Evolutionary conservation across 768 basidiomycete species (phyloP).

Genomic region (Mycena filopes): DNA sequence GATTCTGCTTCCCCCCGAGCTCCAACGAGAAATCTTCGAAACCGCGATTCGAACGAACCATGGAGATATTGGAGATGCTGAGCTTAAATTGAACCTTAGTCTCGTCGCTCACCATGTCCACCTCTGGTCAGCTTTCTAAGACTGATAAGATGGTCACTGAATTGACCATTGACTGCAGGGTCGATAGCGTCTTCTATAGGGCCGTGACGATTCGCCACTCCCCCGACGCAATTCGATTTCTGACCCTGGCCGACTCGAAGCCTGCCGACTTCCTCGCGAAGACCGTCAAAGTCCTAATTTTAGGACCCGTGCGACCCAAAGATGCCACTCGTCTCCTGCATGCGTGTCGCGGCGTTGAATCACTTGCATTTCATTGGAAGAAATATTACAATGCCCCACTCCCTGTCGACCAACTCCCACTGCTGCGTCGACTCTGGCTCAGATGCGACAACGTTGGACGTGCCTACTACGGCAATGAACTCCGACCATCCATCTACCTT

Average conservation of each 20-base stretch:
- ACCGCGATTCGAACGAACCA: background rate
- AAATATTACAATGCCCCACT: background rate
- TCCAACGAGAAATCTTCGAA: conserved; percentile 17
- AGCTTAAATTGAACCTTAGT: conserved; percentile 3
- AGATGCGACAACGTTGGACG: too few species aligned
- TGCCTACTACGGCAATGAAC: background rate
- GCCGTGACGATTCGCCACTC: background rate
- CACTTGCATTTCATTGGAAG: background rate
- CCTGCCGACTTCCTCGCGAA: background rate
- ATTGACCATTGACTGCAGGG: too few species aligned
- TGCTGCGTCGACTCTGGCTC: conserved; percentile 4
- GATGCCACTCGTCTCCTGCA: conserved; percentile 4
- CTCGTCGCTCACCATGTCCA: conserved; percentile 14
- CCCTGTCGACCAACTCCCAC: background rate
- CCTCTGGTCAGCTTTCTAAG: conserved; percentile 7
- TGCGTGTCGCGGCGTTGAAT: background rate
- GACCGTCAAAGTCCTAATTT: background rate
- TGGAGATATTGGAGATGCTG: background rate
- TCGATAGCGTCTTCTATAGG: conserved; percentile 8
- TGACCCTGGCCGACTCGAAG: background rate
- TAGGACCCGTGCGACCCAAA: background rate
- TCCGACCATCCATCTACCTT: background rate
- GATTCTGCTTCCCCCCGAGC: conserved; percentile 1
- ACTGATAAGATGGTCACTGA: too few species aligned
- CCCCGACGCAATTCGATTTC: background rate